These are phyloP conservation scores for Pyrus bretschneideri DNA, from an alignment of 306 rosid species.

Conservation along the genomic window DNA sequence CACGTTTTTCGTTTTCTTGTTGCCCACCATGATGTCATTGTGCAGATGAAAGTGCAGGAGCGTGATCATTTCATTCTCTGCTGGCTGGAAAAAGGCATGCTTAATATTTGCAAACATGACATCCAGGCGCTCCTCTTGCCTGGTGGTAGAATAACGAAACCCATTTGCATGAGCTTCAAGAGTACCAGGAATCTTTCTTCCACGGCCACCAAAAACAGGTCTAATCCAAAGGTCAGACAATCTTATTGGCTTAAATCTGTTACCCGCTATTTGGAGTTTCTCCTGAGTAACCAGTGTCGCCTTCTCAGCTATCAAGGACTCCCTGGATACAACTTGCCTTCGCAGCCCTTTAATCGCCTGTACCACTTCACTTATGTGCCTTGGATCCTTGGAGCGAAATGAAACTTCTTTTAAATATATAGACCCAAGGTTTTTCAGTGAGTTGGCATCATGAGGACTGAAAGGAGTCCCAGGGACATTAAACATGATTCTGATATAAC, in stretches of 20 bases:
- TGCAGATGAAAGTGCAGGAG: conserved; percentile 90
- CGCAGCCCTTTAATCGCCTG: conserved; percentile 79
- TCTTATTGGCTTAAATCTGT: conserved; percentile 78
- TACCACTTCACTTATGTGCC: conserved; percentile 81
- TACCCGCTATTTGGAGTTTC: conserved; percentile 81
- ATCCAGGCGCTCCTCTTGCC: conserved; percentile 84
- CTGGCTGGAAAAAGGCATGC: conserved; percentile 97
- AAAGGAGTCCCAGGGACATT: conserved; percentile 91
- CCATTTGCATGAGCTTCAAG: conserved; percentile 90
- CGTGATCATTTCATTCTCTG: conserved; percentile 96
- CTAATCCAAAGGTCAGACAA: conserved; percentile 89
- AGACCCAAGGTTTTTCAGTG: conserved; percentile 64
- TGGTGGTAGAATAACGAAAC: conserved; percentile 79
- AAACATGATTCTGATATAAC: conserved; percentile 70
- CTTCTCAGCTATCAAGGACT: conserved; percentile 95
- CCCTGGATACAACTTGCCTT: conserved; percentile 81
- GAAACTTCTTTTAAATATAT: conserved; percentile 89
- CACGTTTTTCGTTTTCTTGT: conserved; percentile 90
- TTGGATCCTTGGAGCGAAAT: conserved; percentile 84
- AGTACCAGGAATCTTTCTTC: conserved; percentile 81
- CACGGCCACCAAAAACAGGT: conserved; percentile 90
- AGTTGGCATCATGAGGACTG: conserved; percentile 66
- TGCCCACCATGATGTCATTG: conserved; percentile 93
- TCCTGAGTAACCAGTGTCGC: conserved; percentile 96
- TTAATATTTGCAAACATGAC: conserved; percentile 74